Base-by-base conservation (phyloP, 495 filamentous ascomycete genomes). In the Glonium stellatum region DNA sequence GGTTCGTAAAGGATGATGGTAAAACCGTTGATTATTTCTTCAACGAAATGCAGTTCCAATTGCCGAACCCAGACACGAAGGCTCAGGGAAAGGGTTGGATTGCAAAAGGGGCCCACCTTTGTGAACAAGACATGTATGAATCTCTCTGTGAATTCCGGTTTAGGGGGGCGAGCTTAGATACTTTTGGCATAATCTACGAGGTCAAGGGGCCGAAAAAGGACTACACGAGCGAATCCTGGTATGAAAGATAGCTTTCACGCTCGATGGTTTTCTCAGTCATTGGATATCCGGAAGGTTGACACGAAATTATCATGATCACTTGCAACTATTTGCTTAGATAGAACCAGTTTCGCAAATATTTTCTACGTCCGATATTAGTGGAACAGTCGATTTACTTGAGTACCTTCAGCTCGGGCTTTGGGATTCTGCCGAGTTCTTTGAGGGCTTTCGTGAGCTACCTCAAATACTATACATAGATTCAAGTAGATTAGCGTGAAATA, bases 181-280 rank as follows among this genome's bases (percentile, higher is more conserved):
- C 71, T 51, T 88, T 85, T 77, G 76, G 70, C 60, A 68, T 85
- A 35, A 75, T 73, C 61, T 87, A 88, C 67, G 76, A 68, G 22
- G 85, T 87, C 44, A 80, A 75, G 49, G 86, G 85, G 0, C 86
- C 85, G 35, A 78, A 80, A 62, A 88, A 88, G 70, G 81, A 88
- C 67, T 89, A 88, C 51, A 62, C 65, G 4, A 57, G 49, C 19
- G 70, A 65, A 21, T 65, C 67, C 25, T 61, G 64, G 62, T 72
- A 68, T 44, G 27, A 52, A 25, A 59, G 63, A 35, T 54, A 36
- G 36, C 18, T 35, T 54, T 41, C 27, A 31, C 6, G 2, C 3
- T 6, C 6, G 27, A 31, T 6, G 27, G 6, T 31, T 31, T 31
- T 6, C 6, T 31, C 27, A 31, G n/a, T n/a, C n/a, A n/a, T n/a